Conservation (phyloP, 2,329 filamentous ascomycete genomes). For the Sarocladium oryzae region DNA sequence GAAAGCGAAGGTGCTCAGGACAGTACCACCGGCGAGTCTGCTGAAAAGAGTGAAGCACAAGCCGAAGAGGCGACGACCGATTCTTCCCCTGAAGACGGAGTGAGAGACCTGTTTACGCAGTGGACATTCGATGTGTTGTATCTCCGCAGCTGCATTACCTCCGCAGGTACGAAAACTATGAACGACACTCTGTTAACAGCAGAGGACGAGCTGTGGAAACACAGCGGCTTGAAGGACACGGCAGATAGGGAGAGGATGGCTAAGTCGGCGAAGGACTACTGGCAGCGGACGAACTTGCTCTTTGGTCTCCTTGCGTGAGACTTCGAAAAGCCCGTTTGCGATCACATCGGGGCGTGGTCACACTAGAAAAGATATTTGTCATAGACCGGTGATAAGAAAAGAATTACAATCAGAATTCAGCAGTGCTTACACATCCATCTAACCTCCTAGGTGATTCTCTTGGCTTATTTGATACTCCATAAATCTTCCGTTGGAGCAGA, state of each 20-base stretch:
- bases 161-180: constrained; percentile 15
- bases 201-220: constrained; percentile 36
- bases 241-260: constrained; percentile 45
- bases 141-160: constrained; percentile 39
- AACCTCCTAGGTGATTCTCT: too few species aligned
- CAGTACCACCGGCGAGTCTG: neutral
- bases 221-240: constrained; percentile 42
- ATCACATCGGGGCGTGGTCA: too few species aligned
- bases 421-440: too few species aligned
- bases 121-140: constrained; percentile 55
- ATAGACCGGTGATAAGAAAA: neutral
- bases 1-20: constrained; percentile 12
- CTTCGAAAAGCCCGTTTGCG: too few species aligned
- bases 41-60: constrained; percentile 12
- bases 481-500: too few species aligned
- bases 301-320: constrained; percentile 64
- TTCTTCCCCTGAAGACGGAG: constrained; percentile 6
- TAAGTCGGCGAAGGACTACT: constrained; percentile 68
- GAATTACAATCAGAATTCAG: too few species aligned
- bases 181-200: constrained; percentile 35
- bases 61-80: constrained; percentile 11
- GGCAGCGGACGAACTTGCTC: constrained; percentile 72
- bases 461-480: too few species aligned
- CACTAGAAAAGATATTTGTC: neutral
- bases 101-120: constrained; percentile 46